Conservation (phyloP, 2,329 filamentous ascomycete species). For the Trichoderma sp. region DNA sequence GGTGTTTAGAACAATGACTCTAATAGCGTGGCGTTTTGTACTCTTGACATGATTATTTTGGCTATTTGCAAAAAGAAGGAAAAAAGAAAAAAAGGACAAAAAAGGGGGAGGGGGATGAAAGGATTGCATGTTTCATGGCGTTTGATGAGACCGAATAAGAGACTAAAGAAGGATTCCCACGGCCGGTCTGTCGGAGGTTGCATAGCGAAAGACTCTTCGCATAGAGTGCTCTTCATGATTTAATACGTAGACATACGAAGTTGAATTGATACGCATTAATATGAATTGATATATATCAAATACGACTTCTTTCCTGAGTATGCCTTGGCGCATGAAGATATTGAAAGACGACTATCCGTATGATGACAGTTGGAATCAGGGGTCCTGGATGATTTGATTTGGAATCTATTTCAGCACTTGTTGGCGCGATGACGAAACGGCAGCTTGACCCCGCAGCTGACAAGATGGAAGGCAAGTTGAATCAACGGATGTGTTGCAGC, state of each 20-base stretch:
- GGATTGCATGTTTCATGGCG: constrained; percentile 9
- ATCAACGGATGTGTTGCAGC: neutral
- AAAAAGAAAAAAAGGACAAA: neutral
- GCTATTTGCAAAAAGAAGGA: neutral
- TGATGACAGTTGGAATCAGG: neutral
- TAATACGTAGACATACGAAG: neutral
- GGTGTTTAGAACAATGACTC: neutral
- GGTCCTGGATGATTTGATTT: neutral
- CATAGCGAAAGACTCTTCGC: neutral
- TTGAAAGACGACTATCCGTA: neutral
- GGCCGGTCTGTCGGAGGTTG: neutral
- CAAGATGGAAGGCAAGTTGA: neutral
- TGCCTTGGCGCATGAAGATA: neutral
- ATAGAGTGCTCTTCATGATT: neutral
- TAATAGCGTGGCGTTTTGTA: constrained; percentile 4
- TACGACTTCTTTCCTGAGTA: neutral
- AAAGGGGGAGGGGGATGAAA: neutral
- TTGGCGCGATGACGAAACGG: neutral
- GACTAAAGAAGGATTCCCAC: neutral
- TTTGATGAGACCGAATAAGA: neutral
- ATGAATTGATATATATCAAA: neutral
- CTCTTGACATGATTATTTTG: neutral
- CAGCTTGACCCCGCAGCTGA: constrained; percentile 11
- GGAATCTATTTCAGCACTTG: neutral
- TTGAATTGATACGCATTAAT: neutral